phyloP scores from a whole-genome alignment of 1,284 basidiomycete genomes.

The Marasmius tenuissimus region DNA sequence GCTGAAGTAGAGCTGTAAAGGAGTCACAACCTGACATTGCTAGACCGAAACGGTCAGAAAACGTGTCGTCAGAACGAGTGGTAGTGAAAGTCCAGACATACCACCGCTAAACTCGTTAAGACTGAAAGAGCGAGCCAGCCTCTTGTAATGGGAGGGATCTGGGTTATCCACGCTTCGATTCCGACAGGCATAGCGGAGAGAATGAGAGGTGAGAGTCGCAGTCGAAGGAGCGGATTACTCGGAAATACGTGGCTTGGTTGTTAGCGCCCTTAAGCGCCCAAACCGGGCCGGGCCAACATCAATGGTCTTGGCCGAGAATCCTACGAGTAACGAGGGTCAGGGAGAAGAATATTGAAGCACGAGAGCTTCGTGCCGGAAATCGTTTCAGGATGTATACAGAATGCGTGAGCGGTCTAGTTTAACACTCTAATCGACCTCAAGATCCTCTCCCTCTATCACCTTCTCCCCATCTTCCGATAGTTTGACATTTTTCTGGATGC shows the following conservation, averaged over 20 bases:
- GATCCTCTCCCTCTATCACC: constrained; percentile 66
- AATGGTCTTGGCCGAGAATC: too few species aligned
- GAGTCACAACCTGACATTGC: constrained; percentile 91
- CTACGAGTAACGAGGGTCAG: too few species aligned
- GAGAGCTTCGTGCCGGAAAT: neutral
- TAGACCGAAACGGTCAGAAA: constrained; percentile 29
- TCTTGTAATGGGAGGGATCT: constrained; percentile 88
- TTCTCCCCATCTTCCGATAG: constrained; percentile 78
- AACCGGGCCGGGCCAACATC: neutral
- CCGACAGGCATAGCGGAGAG: constrained; percentile 67
- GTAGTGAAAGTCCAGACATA: constrained; percentile 39
- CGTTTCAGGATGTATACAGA: neutral
- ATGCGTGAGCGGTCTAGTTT: neutral
- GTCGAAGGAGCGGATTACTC: neutral
- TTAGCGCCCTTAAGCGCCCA: neutral
- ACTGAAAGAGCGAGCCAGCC: constrained; percentile 80
- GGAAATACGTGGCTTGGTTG: neutral
- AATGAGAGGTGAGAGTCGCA: neutral
- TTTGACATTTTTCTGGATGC: constrained; percentile 68
- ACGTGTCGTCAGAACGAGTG: neutral
- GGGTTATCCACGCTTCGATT: constrained; percentile 81
- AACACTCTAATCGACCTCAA: constrained; percentile 39
- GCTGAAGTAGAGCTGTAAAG: constrained; percentile 91
- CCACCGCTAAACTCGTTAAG: constrained; percentile 80
- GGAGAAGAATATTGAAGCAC: too few species aligned